These are phyloP conservation scores for Hirschioporus abietinus DNA, from an alignment of 768 basidiomycete species.

Conservation along the genomic window DNA sequence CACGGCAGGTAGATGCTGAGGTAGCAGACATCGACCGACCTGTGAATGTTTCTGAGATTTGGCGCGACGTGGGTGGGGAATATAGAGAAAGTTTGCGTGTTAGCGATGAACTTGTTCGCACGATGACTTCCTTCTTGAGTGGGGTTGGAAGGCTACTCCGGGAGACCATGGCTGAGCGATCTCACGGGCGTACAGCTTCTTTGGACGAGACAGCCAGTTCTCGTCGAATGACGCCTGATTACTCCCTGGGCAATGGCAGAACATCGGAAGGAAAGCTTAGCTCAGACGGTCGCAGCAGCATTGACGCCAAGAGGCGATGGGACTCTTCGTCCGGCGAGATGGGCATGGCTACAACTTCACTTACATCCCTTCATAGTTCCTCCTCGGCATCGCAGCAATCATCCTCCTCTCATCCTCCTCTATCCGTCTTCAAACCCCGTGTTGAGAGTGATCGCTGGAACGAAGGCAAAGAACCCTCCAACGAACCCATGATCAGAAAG, in stretches of 20 bases:
- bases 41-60: conserved; percentile 48
- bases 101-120: conserved; percentile 75
- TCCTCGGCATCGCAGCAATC: conserved; percentile 15
- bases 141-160: conserved; percentile 66
- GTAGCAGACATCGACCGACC: conserved; percentile 41
- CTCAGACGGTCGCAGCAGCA: conserved; percentile 30
- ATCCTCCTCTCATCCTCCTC: conserved; percentile 15
- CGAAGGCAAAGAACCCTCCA: conserved; percentile 18
- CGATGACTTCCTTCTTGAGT: conserved; percentile 70
- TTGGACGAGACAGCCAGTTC: conserved; percentile 42
- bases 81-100: conserved; percentile 65
- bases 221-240: conserved; percentile 29
- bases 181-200: conserved; percentile 48
- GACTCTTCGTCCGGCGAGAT: conserved; percentile 25
- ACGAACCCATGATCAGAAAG: neutral
- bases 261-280: conserved; percentile 54
- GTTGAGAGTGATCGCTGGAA: conserved; percentile 18
- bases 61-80: conserved; percentile 65
- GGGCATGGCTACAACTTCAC: conserved; percentile 22
- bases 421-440: conserved; percentile 18
- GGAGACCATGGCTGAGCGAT: conserved; percentile 39
- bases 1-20: conserved; percentile 72
- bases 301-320: conserved; percentile 40
- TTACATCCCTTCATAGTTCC: conserved; percentile 21
- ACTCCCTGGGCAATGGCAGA: conserved; percentile 32